These are phyloP conservation scores for Boletus eberwhitei DNA, from an alignment of 768 basidiomycete genomes.

Conservation along the genomic window DNA sequence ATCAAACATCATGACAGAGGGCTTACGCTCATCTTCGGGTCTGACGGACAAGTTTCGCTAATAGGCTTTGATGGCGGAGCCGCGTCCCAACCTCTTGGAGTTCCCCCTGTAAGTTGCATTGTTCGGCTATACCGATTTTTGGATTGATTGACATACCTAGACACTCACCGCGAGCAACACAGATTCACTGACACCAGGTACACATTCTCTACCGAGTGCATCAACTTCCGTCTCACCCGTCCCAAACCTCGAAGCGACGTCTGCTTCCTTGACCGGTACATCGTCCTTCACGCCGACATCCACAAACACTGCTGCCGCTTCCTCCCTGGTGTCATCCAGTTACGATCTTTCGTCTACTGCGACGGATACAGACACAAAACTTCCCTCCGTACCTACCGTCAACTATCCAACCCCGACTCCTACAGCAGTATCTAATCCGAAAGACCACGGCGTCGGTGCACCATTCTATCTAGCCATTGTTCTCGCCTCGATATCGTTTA, in stretches of 20 bases:
- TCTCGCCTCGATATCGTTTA: slow-evolving; percentile 44
- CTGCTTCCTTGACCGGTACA: slow-evolving; percentile 3
- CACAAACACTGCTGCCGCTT: background rate
- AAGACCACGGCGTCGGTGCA: slow-evolving; percentile 27
- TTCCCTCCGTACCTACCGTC: slow-evolving; percentile 24
- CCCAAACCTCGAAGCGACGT: slow-evolving; percentile 21
- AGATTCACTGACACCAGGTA: background rate
- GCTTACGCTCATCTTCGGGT: slow-evolving; percentile 26
- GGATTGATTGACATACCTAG: slow-evolving; percentile 7
- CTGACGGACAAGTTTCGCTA: slow-evolving; percentile 28
- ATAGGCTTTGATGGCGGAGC: slow-evolving; percentile 14
- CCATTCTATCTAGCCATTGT: slow-evolving; percentile 50
- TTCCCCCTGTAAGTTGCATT: slow-evolving; percentile 2
- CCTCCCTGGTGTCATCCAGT: slow-evolving; percentile 6
- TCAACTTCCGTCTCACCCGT: slow-evolving; percentile 1
- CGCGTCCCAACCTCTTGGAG: background rate
- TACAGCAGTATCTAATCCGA: slow-evolving; percentile 18
- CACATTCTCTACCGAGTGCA: background rate
- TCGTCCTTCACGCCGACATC: slow-evolving; percentile 1
- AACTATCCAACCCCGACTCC: slow-evolving; percentile 23
- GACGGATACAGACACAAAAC: slow-evolving; percentile 17
- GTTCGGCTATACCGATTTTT: too few relatives aligned
- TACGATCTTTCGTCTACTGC: background rate
- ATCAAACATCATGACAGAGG: slow-evolving; percentile 16
- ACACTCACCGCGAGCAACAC: slow-evolving; percentile 1